Evolutionary conservation across 345 rosid genomes (phyloP), one percentile per base, ranked within the genome.

Genomic region (Populus alba): DNA sequence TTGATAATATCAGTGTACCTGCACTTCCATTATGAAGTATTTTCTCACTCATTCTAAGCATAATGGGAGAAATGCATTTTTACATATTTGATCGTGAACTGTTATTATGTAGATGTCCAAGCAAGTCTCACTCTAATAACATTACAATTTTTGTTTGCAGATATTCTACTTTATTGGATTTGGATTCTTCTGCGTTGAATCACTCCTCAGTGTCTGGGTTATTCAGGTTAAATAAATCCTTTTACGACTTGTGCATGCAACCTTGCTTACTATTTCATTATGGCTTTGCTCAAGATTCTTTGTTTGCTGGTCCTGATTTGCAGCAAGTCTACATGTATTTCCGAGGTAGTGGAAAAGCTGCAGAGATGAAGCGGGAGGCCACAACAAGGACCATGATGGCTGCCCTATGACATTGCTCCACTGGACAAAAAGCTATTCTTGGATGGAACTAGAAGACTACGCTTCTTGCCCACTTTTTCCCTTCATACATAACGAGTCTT

Each of bases 291-390:
- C 38, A 37, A 6, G 57, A 11, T 41, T 45, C 47, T 69, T 7
- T 29, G 8, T 59, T 33, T 69, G 37, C 55, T 59, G 53, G 2
- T 77, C 53, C 11, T 29, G 63, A 78, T 73, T 61, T 87, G 87
- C 97, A 94, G 98, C 97, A 96, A 96, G 91, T 92, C 66, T 91
- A 91, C 89, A 91, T 91, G 97, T 93, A 93, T 81, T 91, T 93
- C 90, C 90, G 97, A 62, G 97, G 94, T 67, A 90, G 93, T 62
- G 97, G 96, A 45, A 93, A 93, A 89, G 97, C 97, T 35, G 97
- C 94, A 51, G 90, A 89, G 89, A 88, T 93, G 82, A 93, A 88
- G 88, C 94, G 89, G 49, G 93, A 93, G 78, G 97, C 94, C 35
- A 85, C 91, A 22, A 76, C 85, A 71, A 80, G 92, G 83, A 85